A percentile compares a stretch with the other conserved stretches of the same genome.
phyloP scores from a whole-genome alignment of 495 filamentous ascomycete genomes.

The Aspergillus nanangensis region DNA sequence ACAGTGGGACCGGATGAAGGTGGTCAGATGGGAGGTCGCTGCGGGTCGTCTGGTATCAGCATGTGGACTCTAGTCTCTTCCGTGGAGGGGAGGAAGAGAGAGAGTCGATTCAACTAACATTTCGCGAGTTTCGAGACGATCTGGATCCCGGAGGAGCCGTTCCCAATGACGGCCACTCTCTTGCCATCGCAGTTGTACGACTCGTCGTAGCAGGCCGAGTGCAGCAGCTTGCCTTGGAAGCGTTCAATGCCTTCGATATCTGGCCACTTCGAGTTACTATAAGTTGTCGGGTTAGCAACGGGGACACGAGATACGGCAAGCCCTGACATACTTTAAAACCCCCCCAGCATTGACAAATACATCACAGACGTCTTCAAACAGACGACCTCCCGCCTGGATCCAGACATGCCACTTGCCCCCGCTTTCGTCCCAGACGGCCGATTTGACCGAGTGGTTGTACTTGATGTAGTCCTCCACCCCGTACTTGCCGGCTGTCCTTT shows the following conservation, averaged over 20 bases:
- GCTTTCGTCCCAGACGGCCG: slow-evolving; percentile 28
- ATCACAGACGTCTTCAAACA: slow-evolving; percentile 21
- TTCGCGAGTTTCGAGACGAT: slow-evolving; percentile 4
- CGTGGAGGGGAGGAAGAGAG: too few relatives aligned
- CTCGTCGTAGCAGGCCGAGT: slow-evolving; percentile 4
- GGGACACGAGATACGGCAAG: not conserved
- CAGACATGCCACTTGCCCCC: slow-evolving; percentile 39
- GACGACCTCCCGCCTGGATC: slow-evolving; percentile 28
- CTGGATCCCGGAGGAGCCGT: slow-evolving; percentile 4
- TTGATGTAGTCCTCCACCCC: slow-evolving; percentile 21
- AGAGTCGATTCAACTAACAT: too few relatives aligned
- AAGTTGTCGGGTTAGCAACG: not conserved
- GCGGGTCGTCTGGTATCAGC: too few relatives aligned
- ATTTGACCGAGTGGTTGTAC: slow-evolving; percentile 19
- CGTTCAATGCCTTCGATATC: not conserved
- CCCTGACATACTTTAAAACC: slow-evolving; percentile 31
- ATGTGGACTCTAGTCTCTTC: too few relatives aligned
- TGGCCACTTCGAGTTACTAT: slow-evolving; percentile 8
- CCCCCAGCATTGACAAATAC: slow-evolving; percentile 48
- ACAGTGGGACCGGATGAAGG: not conserved
- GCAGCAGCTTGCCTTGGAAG: slow-evolving; percentile 1
- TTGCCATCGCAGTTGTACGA: not conserved
- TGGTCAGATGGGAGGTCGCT: too few relatives aligned
- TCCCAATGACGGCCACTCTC: slow-evolving; percentile 1
- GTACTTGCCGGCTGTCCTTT: slow-evolving; percentile 39